These are phyloP conservation scores for Plantago elongata DNA, from an alignment of 257 asterid genomes.

Conservation along the genomic window DNA sequence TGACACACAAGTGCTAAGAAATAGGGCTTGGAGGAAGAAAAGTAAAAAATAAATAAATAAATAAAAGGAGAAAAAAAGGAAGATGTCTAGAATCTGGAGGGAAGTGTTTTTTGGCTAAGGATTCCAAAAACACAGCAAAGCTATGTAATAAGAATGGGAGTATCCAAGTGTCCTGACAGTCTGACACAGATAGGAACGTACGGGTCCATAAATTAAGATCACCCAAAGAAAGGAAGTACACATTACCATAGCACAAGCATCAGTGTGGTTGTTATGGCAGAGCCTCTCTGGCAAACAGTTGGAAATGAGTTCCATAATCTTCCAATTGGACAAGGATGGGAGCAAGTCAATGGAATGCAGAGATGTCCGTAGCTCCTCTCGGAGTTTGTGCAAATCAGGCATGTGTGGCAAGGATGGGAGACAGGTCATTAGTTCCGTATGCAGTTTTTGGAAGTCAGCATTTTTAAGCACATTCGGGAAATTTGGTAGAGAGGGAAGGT, in stretches of 20 bases:
- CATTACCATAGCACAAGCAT: conserved; percentile 65
- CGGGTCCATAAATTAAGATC: too few relatives aligned
- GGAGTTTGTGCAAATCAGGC: conserved; percentile 63
- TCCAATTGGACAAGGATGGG: conserved; percentile 70
- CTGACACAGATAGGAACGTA: too few relatives aligned
- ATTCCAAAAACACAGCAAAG: too few relatives aligned
- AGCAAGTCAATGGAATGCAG: conserved; percentile 46
- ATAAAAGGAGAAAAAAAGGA: too few relatives aligned
- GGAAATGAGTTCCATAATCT: conserved; percentile 57
- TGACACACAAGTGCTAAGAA: neutral
- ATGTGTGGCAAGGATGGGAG: conserved; percentile 76
- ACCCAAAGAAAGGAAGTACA: conserved; percentile 12
- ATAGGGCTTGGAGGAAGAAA: neutral
- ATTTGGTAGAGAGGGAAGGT: conserved; percentile 51
- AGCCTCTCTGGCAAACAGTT: conserved; percentile 75
- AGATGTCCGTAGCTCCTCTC: conserved; percentile 51
- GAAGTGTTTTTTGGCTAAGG: too few relatives aligned
- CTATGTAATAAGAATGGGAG: too few relatives aligned
- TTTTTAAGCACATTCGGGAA: conserved; percentile 62
- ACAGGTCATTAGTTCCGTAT: conserved; percentile 53
- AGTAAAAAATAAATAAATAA: too few relatives aligned
- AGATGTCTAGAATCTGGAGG: too few relatives aligned
- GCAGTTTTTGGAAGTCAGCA: conserved; percentile 72
- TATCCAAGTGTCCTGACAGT: too few relatives aligned
- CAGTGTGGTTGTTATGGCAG: conserved; percentile 57